These are phyloP conservation scores for Circinella minor DNA, from an alignment of 371 early-diverging fungal genomes.

Conservation along the genomic window DNA sequence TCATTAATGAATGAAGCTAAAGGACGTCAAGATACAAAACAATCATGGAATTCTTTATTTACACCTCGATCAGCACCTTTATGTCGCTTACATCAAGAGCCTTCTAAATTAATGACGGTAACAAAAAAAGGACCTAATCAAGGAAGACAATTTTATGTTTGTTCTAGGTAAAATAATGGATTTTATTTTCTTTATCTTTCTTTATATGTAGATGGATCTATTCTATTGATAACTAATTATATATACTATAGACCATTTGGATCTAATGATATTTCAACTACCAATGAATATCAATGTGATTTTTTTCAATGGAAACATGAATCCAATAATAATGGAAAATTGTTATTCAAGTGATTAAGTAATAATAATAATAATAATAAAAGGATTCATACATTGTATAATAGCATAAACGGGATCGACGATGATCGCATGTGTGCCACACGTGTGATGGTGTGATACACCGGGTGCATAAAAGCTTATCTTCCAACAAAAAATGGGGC, in stretches of 20 bases:
- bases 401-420: not conserved
- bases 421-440: not conserved
- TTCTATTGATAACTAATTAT: not conserved
- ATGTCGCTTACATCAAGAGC: conserved; percentile 69
- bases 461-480: not conserved
- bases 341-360: no score
- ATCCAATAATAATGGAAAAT: not conserved
- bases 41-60: conserved; percentile 66
- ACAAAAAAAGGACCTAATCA: conserved; percentile 77
- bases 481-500: not conserved
- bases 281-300: conserved; percentile 46
- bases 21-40: conserved; percentile 33
- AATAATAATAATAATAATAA: not conserved
- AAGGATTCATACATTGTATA: not conserved
- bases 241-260: conserved; percentile 49
- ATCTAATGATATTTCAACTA: conserved; percentile 54
- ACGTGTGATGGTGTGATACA: conserved; percentile 7
- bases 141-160: conserved; percentile 74
- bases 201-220: not conserved
- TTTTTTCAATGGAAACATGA: conserved; percentile 34
- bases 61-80: conserved; percentile 52
- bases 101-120: conserved; percentile 66
- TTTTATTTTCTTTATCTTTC: not conserved
- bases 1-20: conserved; percentile 21
- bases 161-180: conserved; percentile 55